phyloP scores from a whole-genome alignment of 306 rosid species.

The Carpinus viminea region DNA sequence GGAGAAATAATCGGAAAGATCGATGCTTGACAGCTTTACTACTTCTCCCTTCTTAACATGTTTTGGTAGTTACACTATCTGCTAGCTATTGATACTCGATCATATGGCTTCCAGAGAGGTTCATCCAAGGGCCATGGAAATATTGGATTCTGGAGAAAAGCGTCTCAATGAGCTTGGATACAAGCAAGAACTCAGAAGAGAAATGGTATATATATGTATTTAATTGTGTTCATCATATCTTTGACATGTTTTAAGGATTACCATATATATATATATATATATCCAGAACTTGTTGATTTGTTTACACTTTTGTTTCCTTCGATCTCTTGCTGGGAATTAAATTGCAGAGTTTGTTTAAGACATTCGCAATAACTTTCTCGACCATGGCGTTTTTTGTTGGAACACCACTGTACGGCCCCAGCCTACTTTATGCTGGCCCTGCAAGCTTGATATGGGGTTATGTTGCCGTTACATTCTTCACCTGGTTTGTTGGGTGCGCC shows the following conservation, averaged over 20 bases:
- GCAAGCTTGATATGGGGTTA: slow-evolving; percentile 38
- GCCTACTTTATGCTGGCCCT: slow-evolving; percentile 38
- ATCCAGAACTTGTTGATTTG: no score
- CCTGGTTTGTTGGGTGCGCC: slow-evolving; percentile 44
- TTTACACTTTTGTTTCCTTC: neutral
- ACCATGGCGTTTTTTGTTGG: slow-evolving; percentile 36
- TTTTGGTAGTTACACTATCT: neutral
- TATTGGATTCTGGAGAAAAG: slow-evolving; percentile 47
- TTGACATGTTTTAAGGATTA: neutral
- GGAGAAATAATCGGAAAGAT: neutral
- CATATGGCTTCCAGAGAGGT: neutral
- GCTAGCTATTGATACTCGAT: neutral
- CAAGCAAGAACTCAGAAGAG: slow-evolving; percentile 56
- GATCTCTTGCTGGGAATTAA: no score
- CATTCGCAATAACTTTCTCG: slow-evolving; percentile 40
- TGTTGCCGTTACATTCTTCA: slow-evolving; percentile 28
- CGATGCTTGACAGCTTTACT: no score
- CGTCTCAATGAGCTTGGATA: slow-evolving; percentile 55
- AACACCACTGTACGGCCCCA: slow-evolving; percentile 36
- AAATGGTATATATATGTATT: slow-evolving; percentile 29
- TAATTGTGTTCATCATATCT: neutral
- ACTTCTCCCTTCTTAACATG: neutral
- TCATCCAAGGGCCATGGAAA: slow-evolving; percentile 13
- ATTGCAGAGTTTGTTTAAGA: slow-evolving; percentile 31
- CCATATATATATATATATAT: no score